A percentile compares a stretch with the other conserved stretches of the same genome.
phyloP scores from a whole-genome alignment of 2,329 filamentous ascomycete species.

The Ceratocystis papillata region DNA sequence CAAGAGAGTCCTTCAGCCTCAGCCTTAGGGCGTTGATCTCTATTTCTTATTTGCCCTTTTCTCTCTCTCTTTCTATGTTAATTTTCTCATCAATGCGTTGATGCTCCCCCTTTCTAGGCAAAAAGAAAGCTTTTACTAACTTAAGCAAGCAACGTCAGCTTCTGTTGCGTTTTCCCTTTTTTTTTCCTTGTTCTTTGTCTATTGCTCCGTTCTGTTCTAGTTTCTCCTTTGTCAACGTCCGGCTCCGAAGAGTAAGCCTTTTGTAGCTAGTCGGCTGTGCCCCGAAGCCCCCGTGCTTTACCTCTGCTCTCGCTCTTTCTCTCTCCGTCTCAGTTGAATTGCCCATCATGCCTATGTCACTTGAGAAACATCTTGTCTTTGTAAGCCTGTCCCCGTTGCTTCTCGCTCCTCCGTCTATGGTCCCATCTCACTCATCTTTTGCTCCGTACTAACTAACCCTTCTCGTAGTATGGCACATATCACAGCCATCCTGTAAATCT shows the following conservation, averaged over 20 bases:
- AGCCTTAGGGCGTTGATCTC: not conserved
- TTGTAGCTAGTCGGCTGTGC: not conserved
- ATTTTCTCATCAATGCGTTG: constrained; percentile 6
- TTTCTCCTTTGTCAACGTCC: not conserved
- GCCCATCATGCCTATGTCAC: constrained; percentile 53
- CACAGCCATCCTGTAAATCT: constrained; percentile 70
- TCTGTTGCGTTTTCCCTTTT: not conserved
- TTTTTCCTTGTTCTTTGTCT: not conserved
- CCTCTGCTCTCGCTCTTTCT: too few relatives aligned
- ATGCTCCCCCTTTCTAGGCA: not conserved
- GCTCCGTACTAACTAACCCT: not conserved
- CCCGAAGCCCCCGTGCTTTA: not conserved
- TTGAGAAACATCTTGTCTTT: constrained; percentile 73
- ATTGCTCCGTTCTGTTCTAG: not conserved
- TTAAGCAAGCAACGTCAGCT: too few relatives aligned
- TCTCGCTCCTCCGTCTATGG: not conserved
- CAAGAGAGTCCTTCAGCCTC: not conserved
- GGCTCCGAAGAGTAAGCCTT: too few relatives aligned
- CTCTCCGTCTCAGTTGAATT: not conserved
- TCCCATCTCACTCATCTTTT: not conserved
- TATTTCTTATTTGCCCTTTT: not conserved
- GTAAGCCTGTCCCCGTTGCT: constrained; percentile 41
- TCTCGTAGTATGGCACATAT: constrained; percentile 64
- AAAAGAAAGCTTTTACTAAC: too few relatives aligned
- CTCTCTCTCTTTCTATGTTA: not conserved